Percentiles rank a stretch among this genome's conserved stretches.
Conservation (phyloP, 176 grass and related monocot genomes). For the Urochloa ruziziensis region DNA sequence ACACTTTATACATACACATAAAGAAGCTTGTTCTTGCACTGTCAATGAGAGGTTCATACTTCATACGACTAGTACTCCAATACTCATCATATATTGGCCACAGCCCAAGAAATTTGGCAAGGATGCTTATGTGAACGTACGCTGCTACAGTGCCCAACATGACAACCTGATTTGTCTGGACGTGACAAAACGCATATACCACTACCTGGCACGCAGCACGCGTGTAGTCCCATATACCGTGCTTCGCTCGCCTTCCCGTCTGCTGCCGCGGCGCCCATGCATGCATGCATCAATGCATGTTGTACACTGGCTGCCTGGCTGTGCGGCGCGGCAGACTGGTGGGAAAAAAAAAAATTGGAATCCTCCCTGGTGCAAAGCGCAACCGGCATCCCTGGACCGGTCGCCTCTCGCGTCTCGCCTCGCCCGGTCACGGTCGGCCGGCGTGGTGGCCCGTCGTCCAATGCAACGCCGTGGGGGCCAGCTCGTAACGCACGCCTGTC, state of each 20-base stretch:
- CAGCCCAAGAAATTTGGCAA: neutral
- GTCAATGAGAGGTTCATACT: neutral
- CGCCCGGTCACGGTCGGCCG: neutral
- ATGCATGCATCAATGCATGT: too few relatives aligned
- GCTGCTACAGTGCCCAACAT: neutral
- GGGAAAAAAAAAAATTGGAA: conserved; percentile 4
- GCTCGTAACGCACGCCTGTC: conserved; percentile 30
- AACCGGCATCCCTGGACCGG: conserved; percentile 12
- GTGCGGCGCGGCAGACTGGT: neutral
- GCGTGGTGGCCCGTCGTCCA: conserved; percentile 35
- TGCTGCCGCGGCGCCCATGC: neutral
- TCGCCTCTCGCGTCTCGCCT: neutral
- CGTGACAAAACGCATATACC: neutral
- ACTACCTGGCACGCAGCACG: neutral
- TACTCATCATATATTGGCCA: neutral
- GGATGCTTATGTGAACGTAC: neutral
- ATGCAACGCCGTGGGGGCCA: neutral
- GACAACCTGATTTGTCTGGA: neutral
- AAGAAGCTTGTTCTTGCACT: neutral
- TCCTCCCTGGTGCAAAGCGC: conserved; percentile 22
- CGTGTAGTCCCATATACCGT: conserved; percentile 4
- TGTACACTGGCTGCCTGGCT: too few relatives aligned
- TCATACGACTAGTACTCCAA: neutral
- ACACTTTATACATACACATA: too few relatives aligned
- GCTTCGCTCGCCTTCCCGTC: neutral